Conservation (phyloP, 2,329 filamentous ascomycete species). For the Venturia aucupariae region DNA sequence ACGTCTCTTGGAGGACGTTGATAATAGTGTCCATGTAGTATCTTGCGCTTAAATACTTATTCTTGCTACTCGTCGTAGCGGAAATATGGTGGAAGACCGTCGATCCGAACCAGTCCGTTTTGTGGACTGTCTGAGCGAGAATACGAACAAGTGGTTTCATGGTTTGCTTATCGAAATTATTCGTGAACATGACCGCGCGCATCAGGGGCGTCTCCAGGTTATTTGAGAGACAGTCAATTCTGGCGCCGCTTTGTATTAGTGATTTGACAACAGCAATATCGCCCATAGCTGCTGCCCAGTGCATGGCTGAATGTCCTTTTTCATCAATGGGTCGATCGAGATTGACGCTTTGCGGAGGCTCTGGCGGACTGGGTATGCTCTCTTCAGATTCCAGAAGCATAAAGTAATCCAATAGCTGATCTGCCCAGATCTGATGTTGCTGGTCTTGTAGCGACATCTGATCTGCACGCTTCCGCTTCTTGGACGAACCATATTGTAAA, state of each 20-base stretch:
- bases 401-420: conserved; percentile 93
- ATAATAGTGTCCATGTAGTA: conserved; percentile 92
- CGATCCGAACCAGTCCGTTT: conserved; percentile 68
- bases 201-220: conserved; percentile 80
- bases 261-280: conserved; percentile 87
- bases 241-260: conserved; percentile 71
- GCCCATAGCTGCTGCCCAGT: conserved; percentile 97
- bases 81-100: conserved; percentile 94
- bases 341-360: conserved; percentile 77
- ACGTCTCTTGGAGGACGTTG: conserved; percentile 72
- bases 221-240: conserved; percentile 56
- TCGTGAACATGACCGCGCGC: conserved; percentile 90
- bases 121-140: conserved; percentile 70
- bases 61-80: conserved; percentile 73
- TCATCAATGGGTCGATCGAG: conserved; percentile 90
- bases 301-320: conserved; percentile 82
- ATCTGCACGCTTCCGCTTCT: conserved; percentile 68
- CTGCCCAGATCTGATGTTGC: conserved; percentile 83
- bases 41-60: conserved; percentile 78
- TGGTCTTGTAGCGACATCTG: conserved; percentile 61
- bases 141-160: conserved; percentile 80
- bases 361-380: conserved; percentile 56
- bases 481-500: conserved; percentile 49
- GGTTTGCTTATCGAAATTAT: conserved; percentile 88
- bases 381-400: conserved; percentile 75